These are phyloP conservation scores for Colletotrichum simmondsii DNA, from an alignment of 2,329 filamentous ascomycete species.

Conservation along the genomic window DNA sequence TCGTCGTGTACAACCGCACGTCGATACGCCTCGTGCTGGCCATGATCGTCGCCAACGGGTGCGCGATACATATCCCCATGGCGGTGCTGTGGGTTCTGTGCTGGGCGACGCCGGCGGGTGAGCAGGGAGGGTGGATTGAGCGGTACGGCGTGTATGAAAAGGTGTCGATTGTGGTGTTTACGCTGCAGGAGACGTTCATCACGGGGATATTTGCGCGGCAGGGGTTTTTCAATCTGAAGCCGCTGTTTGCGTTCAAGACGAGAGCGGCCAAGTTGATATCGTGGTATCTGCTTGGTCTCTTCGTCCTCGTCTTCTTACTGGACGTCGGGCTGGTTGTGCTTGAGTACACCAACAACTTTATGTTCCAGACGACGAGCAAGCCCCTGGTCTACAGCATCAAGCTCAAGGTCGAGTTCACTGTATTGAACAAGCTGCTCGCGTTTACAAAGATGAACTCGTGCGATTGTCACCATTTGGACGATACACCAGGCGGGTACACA, in stretches of 20 bases:
- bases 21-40: constrained; percentile 46
- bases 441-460: constrained; percentile 30
- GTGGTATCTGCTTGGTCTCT: constrained; percentile 50
- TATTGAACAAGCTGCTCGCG: constrained; percentile 49
- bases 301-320: constrained; percentile 51
- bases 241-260: constrained; percentile 50
- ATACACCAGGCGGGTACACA: not conserved
- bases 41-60: constrained; percentile 63
- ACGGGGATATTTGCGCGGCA: constrained; percentile 65
- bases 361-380: constrained; percentile 35
- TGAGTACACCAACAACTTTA: constrained; percentile 50
- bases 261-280: constrained; percentile 44
- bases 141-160: constrained; percentile 61
- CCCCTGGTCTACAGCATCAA: constrained; percentile 35
- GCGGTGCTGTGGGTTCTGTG: constrained; percentile 60
- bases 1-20: constrained; percentile 54
- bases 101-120: constrained; percentile 37
- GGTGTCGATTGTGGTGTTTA: constrained; percentile 67
- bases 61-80: constrained; percentile 60
- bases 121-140: constrained; percentile 25
- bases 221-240: constrained; percentile 46
- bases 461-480: constrained; percentile 19
- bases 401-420: constrained; percentile 58
- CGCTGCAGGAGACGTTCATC: constrained; percentile 64
- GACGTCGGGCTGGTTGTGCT: constrained; percentile 50